Evolutionary conservation across 1,284 basidiomycete genomes (phyloP).

Genomic region (Ceratobasidium theobromae): DNA sequence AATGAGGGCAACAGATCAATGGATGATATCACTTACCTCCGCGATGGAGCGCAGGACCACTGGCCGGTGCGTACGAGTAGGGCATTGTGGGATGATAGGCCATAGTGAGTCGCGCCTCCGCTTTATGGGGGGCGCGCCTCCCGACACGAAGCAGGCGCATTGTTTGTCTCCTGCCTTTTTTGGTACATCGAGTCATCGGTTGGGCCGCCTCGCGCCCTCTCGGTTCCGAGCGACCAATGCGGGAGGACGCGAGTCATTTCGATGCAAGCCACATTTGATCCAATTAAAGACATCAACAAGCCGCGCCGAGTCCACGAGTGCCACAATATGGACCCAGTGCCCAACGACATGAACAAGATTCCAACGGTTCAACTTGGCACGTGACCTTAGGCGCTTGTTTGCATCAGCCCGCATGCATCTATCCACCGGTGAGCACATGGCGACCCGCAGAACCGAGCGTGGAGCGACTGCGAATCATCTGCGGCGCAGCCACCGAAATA

Average conservation of each 20-base stretch:
- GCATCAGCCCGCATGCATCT: no score
- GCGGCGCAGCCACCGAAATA: no score
- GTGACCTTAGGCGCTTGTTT: no score
- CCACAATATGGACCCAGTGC: no score
- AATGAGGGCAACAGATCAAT: no score
- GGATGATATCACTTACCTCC: conserved; percentile 17
- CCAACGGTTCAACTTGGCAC: no score
- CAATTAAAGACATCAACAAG: no score
- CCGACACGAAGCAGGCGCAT: conserved; percentile 27
- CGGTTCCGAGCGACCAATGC: conserved; percentile 17
- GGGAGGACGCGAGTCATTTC: conserved; percentile 11
- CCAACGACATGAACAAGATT: no score
- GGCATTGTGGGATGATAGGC: neutral
- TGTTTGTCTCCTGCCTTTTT: conserved; percentile 27
- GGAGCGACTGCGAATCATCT: no score
- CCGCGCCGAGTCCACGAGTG: no score
- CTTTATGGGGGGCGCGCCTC: conserved; percentile 5
- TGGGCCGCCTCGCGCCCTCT: neutral
- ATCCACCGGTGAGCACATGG: no score
- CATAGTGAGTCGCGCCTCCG: neutral
- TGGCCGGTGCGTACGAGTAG: neutral
- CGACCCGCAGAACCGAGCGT: no score
- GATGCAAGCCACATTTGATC: conserved; percentile 1
- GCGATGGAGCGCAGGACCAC: conserved; percentile 10
- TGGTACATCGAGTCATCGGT: conserved; percentile 15